These are phyloP conservation scores for Narthecium ossifragum DNA, from an alignment of 106 monocot species.

Conservation along the genomic window DNA sequence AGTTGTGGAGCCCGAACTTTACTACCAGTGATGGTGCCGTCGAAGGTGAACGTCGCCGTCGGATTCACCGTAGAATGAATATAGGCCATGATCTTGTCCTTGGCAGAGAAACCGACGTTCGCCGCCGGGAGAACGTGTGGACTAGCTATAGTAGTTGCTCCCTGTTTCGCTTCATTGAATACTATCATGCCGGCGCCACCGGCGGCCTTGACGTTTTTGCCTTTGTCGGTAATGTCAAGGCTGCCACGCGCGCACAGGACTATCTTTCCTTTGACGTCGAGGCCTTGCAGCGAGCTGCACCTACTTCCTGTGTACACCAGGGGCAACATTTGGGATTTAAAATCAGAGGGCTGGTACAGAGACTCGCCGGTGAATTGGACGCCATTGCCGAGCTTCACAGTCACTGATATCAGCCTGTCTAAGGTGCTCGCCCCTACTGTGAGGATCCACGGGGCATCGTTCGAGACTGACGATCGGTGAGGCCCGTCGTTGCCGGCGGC, in stretches of 20 bases:
- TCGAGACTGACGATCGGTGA: not conserved
- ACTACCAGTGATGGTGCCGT: no score
- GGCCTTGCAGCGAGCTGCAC: not conserved
- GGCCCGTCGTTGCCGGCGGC: not conserved
- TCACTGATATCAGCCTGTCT: not conserved
- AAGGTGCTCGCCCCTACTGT: constrained; percentile 8
- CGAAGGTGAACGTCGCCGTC: not conserved
- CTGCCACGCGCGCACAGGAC: not conserved
- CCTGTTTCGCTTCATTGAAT: not conserved
- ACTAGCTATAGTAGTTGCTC: not conserved
- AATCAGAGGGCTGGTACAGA: constrained; percentile 1
- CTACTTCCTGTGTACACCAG: not conserved
- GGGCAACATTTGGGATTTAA: not conserved
- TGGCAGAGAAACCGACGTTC: not conserved
- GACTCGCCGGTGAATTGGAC: constrained; percentile 10
- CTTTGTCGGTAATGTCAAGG: not conserved
- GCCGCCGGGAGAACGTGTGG: not conserved
- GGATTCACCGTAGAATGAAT: not conserved
- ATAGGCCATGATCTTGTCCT: not conserved
- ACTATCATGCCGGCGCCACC: not conserved
- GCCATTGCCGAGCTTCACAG: constrained; percentile 13
- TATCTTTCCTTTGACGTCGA: constrained; percentile 4
- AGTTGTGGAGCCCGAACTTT: no score
- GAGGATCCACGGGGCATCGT: constrained; percentile 10
- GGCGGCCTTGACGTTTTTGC: not conserved